These are phyloP conservation scores for Rachicladosporium sp. DNA, from an alignment of 2,329 filamentous ascomycete genomes.

Conservation along the genomic window DNA sequence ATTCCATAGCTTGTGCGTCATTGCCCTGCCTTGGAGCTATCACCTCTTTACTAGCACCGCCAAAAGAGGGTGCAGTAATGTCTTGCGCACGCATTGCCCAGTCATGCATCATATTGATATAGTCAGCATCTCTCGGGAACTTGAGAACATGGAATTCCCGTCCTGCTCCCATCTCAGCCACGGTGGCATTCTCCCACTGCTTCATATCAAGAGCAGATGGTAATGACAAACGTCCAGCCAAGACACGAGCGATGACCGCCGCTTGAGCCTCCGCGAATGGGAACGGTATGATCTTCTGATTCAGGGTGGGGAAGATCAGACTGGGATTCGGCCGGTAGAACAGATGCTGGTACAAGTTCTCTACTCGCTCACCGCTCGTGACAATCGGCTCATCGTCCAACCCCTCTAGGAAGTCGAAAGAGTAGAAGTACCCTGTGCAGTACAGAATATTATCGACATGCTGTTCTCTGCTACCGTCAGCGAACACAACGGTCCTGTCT, in stretches of 20 bases:
- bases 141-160: conserved; percentile 42
- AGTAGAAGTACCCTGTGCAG: conserved; percentile 82
- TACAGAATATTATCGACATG: conserved; percentile 69
- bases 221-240: conserved; percentile 56
- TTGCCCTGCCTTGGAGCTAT: not conserved
- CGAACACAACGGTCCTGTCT: conserved; percentile 52
- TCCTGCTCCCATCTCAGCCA: conserved; percentile 30
- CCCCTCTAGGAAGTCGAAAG: conserved; percentile 56
- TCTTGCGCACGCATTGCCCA: conserved; percentile 36
- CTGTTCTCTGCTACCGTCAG: conserved; percentile 51
- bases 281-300: conserved; percentile 81
- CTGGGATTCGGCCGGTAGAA: conserved; percentile 67
- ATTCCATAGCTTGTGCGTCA: not conserved
- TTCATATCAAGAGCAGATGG: conserved; percentile 54
- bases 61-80: not conserved
- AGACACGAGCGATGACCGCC: conserved; percentile 63
- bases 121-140: conserved; percentile 52
- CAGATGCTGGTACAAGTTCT: conserved; percentile 66
- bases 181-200: conserved; percentile 46
- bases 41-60: conserved; percentile 25
- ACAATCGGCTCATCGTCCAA: conserved; percentile 43
- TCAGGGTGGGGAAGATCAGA: conserved; percentile 62
- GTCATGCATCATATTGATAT: conserved; percentile 56
- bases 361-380: conserved; percentile 55
- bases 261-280: conserved; percentile 67